Evolutionary conservation across 2,329 filamentous ascomycete species (phyloP).

Genomic region (Lithohypha guttulata): DNA sequence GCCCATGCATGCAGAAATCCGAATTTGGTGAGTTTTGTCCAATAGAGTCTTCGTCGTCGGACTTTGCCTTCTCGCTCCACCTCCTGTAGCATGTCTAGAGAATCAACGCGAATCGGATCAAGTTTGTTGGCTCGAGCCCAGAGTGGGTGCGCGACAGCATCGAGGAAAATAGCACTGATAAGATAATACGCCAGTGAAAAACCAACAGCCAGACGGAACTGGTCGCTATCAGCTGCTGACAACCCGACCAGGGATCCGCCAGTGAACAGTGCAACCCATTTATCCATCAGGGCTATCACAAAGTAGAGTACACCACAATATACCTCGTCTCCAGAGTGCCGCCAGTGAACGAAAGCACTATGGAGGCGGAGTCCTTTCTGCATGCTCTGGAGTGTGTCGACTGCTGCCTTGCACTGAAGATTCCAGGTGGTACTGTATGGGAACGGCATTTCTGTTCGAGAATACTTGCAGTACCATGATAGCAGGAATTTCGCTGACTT

Average conservation of each 20-base stretch:
- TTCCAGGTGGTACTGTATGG: constrained; percentile 49
- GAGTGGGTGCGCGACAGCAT: constrained; percentile 44
- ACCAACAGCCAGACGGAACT: constrained; percentile 39
- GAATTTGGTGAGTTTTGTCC: constrained; percentile 40
- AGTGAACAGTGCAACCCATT: constrained; percentile 42
- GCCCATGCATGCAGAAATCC: constrained; percentile 44
- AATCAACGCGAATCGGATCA: constrained; percentile 31
- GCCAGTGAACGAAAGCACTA: constrained; percentile 48
- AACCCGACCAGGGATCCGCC: constrained; percentile 35
- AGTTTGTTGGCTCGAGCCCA: constrained; percentile 36
- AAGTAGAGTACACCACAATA: constrained; percentile 46
- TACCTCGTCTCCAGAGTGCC: constrained; percentile 45
- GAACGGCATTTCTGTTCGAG: constrained; percentile 39
- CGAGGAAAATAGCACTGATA: constrained; percentile 46
- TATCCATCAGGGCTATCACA: constrained; percentile 44
- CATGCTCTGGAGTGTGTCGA: constrained; percentile 42
- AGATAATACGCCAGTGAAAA: constrained; percentile 49
- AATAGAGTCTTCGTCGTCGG: constrained; percentile 41
- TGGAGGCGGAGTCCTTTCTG: constrained; percentile 46
- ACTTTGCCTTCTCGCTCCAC: constrained; percentile 36
- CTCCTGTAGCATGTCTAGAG: constrained; percentile 33
- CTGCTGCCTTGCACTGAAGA: constrained; percentile 44
- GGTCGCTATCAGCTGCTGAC: constrained; percentile 25
- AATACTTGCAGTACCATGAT: constrained; percentile 42
- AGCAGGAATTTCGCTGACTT: constrained; percentile 44